phyloP scores from a whole-genome alignment of 2,329 filamentous ascomycete genomes.

The Elsinoe australis region DNA sequence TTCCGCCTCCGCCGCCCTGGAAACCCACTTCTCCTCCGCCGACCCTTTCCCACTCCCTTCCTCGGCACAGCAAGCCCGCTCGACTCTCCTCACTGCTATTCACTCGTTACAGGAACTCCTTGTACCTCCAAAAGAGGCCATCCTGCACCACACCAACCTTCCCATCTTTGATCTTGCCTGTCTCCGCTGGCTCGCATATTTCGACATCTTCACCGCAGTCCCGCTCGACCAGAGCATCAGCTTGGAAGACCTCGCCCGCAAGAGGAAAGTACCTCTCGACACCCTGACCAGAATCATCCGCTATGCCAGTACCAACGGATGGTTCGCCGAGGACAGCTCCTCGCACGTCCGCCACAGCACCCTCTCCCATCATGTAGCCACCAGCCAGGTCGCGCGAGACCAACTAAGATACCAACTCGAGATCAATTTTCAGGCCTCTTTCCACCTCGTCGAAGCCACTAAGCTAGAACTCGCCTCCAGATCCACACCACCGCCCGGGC shows the following conservation, averaged over 20 bases:
- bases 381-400: slow-evolving; percentile 1
- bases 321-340: neutral
- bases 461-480: neutral
- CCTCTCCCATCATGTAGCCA: neutral
- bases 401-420: slow-evolving; percentile 4
- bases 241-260: neutral
- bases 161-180: neutral
- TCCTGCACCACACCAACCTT: slow-evolving; percentile 6
- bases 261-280: neutral
- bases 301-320: slow-evolving; percentile 4
- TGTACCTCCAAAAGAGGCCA: neutral
- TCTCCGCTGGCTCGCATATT: neutral
- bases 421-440: slow-evolving; percentile 5
- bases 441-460: slow-evolving; percentile 9
- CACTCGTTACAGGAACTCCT: neutral
- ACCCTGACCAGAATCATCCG: slow-evolving; percentile 7
- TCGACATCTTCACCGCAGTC: slow-evolving; percentile 10
- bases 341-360: neutral
- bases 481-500: neutral
- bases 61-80: neutral
- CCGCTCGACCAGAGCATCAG: neutral
- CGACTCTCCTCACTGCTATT: neutral
- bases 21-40: too few species aligned
- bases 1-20: too few species aligned
- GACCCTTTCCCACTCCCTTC: slow-evolving; percentile 3